Base-by-base conservation (phyloP, 805 yeast species). In the Saccharomycopsis schoenii region DNA sequence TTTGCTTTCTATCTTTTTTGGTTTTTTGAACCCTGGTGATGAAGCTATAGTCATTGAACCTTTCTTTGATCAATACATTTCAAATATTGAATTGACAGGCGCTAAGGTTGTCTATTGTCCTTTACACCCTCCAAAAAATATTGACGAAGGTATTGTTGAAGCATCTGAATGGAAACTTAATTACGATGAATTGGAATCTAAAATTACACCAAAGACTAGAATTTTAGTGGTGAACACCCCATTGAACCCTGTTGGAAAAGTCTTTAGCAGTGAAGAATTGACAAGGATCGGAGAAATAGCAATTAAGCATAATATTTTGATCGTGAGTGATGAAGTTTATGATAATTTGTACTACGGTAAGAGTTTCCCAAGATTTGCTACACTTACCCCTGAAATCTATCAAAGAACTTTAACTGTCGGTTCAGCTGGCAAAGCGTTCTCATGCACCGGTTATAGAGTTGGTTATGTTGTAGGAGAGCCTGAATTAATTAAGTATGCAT, bases 381-480 rank as follows among this genome's bases (percentile, higher is more conserved):
- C 89, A 1, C 75, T 93, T 60, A 77, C 85, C 4, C 92, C 93
- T 4, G 97, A 91, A 68, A 80, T 91, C 62, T 85, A 82, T 34
- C 82, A 83, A 61, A 77, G 91, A 68, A 89, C 97, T 0, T 75
- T 94, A 60, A 86, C 97, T 2, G 96, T 94, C 24, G 98, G 98
- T 1, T 89, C 97, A 36, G 99, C 97, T 6, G 99, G 99, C 65
- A 94, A 94, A 73, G 84, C 97, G 0, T 94, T 94, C 76, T 96
- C 97, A n/a, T 97, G 97, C 54, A 94, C 99, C 12, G 99, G 99
- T 59, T 94, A 98, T 97, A 85, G 99, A 77, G 82, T 94, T 59
- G 99, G 99, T 60, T 94, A 96, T 96, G 80, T 93, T 43, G 85
- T 92, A 64, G 98, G 97, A 6, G 86, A 88, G 59, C 79, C 88